A percentile compares a stretch with the other conserved stretches of the same genome.
phyloP scores from a whole-genome alignment of 176 grass and related monocot species.

The Eleusine indica region DNA sequence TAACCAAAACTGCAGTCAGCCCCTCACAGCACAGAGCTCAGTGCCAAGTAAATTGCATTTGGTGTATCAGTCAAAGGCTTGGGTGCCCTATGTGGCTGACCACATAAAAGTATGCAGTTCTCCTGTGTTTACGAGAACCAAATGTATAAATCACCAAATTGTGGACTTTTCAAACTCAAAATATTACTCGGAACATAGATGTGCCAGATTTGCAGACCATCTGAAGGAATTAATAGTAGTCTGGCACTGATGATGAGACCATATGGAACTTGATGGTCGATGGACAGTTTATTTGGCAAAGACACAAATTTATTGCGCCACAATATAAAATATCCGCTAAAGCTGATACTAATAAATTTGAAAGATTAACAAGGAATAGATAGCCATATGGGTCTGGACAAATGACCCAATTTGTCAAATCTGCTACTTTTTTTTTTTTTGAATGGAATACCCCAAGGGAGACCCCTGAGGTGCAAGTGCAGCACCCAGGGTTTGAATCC shows the following conservation, averaged over 20 bases:
- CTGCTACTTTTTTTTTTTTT: too few relatives aligned
- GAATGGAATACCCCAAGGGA: too few relatives aligned
- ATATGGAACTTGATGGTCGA: background rate
- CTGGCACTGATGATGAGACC: too few relatives aligned
- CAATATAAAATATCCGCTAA: background rate
- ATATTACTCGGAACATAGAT: too few relatives aligned
- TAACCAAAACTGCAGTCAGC: too few relatives aligned
- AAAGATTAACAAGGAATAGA: background rate
- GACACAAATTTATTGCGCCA: background rate
- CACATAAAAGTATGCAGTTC: background rate
- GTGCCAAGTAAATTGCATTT: background rate
- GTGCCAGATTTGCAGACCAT: background rate
- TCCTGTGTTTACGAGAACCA: too few relatives aligned
- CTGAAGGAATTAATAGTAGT: background rate
- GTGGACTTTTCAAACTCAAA: too few relatives aligned
- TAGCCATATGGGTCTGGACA: background rate
- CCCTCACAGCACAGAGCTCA: background rate
- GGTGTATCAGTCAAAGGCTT: background rate
- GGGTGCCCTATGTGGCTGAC: background rate
- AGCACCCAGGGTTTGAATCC: too few relatives aligned
- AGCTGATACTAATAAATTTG: background rate
- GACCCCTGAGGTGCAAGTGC: too few relatives aligned
- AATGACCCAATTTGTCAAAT: background rate
- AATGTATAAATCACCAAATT: too few relatives aligned
- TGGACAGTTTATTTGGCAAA: background rate